Conservation (phyloP, 129 eudicot genomes). For the Artemisia tridentata region DNA sequence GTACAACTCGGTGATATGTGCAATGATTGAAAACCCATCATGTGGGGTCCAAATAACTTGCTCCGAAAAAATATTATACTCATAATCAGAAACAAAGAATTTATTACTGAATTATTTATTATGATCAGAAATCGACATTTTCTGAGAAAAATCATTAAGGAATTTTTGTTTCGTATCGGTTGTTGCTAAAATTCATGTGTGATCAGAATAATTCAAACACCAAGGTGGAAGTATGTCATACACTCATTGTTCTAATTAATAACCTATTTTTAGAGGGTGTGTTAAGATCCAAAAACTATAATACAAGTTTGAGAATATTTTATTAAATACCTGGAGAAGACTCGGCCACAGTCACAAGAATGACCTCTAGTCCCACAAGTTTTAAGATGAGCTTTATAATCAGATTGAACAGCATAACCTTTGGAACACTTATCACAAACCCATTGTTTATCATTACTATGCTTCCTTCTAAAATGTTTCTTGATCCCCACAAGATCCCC, state of each 20-base stretch:
- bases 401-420: constrained; percentile 86
- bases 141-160: constrained; percentile 22
- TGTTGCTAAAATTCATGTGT: constrained; percentile 32
- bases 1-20: no score
- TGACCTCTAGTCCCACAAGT: constrained; percentile 86
- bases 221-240: constrained; percentile 28
- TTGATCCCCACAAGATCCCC: constrained; percentile 84
- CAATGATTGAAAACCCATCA: no score
- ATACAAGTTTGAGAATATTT: no score
- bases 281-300: background rate
- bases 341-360: constrained; percentile 86
- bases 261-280: background rate
- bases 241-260: background rate
- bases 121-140: constrained; percentile 18
- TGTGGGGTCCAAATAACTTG: no score
- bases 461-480: constrained; percentile 66
- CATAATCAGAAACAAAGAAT: constrained; percentile 12
- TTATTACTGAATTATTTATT: constrained; percentile 8
- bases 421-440: constrained; percentile 69
- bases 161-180: constrained; percentile 34
- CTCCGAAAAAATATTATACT: constrained; percentile 16
- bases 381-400: constrained; percentile 77
- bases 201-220: constrained; percentile 26
- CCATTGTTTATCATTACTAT: constrained; percentile 78
- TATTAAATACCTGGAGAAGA: constrained; percentile 59